A percentile compares a stretch with the other conserved stretches of the same genome.
Evolutionary conservation across 2,329 filamentous ascomycete species (phyloP).

Genomic region (Claviceps capensis): DNA sequence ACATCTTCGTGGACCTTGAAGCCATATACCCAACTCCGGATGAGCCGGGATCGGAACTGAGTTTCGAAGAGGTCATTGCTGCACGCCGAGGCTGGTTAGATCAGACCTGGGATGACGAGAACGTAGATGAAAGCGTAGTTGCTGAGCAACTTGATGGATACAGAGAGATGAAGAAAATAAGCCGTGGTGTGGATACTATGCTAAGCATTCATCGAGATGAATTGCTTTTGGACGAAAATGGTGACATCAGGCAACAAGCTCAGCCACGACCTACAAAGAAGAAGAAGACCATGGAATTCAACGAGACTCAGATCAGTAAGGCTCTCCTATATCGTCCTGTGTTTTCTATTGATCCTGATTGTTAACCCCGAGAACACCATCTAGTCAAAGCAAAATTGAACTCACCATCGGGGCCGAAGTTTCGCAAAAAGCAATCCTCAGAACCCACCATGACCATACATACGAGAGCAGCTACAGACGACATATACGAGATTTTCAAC

Average conservation of each 20-base stretch:
- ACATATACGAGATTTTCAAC: slow-evolving; percentile 96
- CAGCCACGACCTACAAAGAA: slow-evolving; percentile 42
- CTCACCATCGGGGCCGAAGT: slow-evolving; percentile 74
- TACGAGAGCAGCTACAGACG: slow-evolving; percentile 86
- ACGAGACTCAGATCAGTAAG: slow-evolving; percentile 86
- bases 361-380: slow-evolving; percentile 26
- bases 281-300: slow-evolving; percentile 72
- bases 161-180: slow-evolving; percentile 19
- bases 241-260: slow-evolving; percentile 30
- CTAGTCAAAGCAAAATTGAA: slow-evolving; percentile 86
- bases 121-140: slow-evolving; percentile 20
- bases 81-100: slow-evolving; percentile 56
- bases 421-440: slow-evolving; percentile 57
- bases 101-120: slow-evolving; percentile 38
- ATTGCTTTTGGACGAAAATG: slow-evolving; percentile 45
- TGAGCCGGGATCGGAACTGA: slow-evolving; percentile 59
- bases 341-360: neutral
- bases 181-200: slow-evolving; percentile 20
- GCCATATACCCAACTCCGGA: slow-evolving; percentile 70
- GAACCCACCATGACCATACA: slow-evolving; percentile 99
- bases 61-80: slow-evolving; percentile 86
- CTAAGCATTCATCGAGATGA: slow-evolving; percentile 30
- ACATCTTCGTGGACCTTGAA: slow-evolving; percentile 76
- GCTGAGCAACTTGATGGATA: slow-evolving; percentile 14
- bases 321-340: neutral